phyloP scores from a whole-genome alignment of 2,329 filamentous ascomycete species.

The Penicillium sp. region DNA sequence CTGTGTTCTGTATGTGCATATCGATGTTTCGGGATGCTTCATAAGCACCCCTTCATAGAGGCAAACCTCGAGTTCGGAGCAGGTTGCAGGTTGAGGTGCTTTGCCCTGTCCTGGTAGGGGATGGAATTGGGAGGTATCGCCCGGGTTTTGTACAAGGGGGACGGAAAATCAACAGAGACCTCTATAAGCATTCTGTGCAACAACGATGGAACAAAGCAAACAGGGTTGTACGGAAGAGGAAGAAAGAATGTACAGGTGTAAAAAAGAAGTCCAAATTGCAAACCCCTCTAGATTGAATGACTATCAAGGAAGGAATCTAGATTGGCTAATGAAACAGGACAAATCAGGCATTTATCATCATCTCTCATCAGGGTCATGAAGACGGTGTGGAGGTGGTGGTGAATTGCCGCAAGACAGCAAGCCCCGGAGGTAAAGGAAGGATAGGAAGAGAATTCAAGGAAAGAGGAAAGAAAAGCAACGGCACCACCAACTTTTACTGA shows the following conservation, averaged over 20 bases:
- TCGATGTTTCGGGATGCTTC: not conserved
- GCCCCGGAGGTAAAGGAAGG: conserved; percentile 17
- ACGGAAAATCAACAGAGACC: not conserved
- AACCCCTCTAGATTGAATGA: conserved; percentile 33
- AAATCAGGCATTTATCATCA: conserved; percentile 45
- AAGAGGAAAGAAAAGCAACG: conserved; percentile 13
- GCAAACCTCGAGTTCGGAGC: not conserved
- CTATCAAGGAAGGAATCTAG: conserved; percentile 34
- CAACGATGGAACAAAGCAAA: not conserved
- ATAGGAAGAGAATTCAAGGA: conserved; percentile 8
- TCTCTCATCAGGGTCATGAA: conserved; percentile 48
- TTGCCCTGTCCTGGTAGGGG: not conserved
- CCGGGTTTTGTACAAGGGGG: conserved; percentile 4
- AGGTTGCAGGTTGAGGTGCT: conserved; percentile 1
- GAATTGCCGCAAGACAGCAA: conserved; percentile 33
- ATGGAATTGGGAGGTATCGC: not conserved
- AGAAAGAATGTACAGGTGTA: conserved; percentile 11
- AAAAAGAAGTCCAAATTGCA: conserved; percentile 14
- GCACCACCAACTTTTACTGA: conserved; percentile 14
- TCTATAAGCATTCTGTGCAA: conserved; percentile 15
- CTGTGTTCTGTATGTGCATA: not conserved
- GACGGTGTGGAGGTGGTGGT: conserved; percentile 45
- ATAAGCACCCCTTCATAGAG: not conserved
- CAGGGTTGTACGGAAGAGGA: conserved; percentile 1
- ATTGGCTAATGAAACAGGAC: conserved; percentile 36